phyloP scores from a whole-genome alignment of 192 early-diverging fungal species.

The Mortierella claussenii region DNA sequence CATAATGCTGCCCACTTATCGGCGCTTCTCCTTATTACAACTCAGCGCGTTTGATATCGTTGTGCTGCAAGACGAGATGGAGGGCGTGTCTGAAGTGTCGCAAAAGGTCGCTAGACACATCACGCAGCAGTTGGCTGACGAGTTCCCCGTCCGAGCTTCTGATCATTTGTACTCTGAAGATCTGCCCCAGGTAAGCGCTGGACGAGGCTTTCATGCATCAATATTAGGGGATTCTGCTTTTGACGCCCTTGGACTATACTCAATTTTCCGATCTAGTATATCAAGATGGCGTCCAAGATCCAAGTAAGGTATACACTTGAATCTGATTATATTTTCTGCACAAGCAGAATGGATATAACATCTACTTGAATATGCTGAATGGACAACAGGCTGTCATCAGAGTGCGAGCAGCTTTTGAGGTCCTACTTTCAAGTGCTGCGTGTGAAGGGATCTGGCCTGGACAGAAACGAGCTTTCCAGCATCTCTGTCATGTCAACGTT shows the following conservation, averaged over 20 bases:
- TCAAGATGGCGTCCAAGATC: slow-evolving; percentile 23
- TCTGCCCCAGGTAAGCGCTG: too few relatives aligned
- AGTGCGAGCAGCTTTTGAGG: slow-evolving; percentile 16
- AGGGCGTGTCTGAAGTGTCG: slow-evolving; percentile 13
- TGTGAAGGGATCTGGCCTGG: slow-evolving; percentile 7
- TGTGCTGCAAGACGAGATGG: slow-evolving; percentile 25
- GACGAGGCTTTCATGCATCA: too few relatives aligned
- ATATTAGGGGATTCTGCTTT: too few relatives aligned
- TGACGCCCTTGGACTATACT: too few relatives aligned
- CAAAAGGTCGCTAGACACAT: background rate
- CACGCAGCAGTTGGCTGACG: background rate
- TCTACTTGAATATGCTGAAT: background rate
- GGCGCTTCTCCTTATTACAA: background rate
- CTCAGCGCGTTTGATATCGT: slow-evolving; percentile 36
- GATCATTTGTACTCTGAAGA: too few relatives aligned
- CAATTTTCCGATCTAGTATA: slow-evolving; percentile 11
- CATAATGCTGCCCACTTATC: too few relatives aligned
- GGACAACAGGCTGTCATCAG: slow-evolving; percentile 7
- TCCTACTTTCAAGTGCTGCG: slow-evolving; percentile 41
- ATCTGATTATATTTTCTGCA: background rate
- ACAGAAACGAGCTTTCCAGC: slow-evolving; percentile 11
- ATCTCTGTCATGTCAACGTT: slow-evolving; percentile 37
- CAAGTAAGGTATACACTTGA: slow-evolving; percentile 12
- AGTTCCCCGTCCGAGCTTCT: too few relatives aligned
- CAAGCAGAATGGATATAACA: too few relatives aligned